Base-by-base conservation (phyloP, 805 yeast genomes). In the Wickerhamiella allomyrinae region DNA sequence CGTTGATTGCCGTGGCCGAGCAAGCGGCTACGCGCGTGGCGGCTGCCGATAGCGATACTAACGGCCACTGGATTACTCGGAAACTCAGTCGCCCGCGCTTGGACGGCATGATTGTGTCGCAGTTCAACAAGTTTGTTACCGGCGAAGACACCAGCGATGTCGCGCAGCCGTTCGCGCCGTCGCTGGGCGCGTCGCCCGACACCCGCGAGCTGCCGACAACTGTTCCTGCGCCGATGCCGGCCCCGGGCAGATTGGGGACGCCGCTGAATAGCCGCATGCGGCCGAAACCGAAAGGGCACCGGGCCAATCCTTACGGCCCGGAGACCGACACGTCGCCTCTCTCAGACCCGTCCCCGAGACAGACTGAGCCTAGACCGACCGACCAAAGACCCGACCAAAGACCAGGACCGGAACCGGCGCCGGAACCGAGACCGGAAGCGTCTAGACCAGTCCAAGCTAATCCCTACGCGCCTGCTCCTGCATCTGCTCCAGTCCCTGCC, bases 51-150 rank as follows among this genome's bases (percentile, higher is more conserved):
- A 40, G 48, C 6, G 35, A 47, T 3, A 42, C 48, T 9, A 41
- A 53, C 2, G 70, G 73, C 23, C 70, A 86, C 4, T 87, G 95
- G 96, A 71, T 86, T 49, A 79, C 83, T 11, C 50, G 62, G n/a
- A 58, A 58, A 41, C 49, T 62, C 22, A 54, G 56, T 20, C 76
- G 77, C 53, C 67, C 68, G 11, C 55, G 56, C 50, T 66, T 84
- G 41, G 94, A 86, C 51, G 79, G 75, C 55, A 78, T 85, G 41
- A 84, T 94, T 94, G 89, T 91, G 9, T 87, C 80, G 34, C 74
- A 82, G 5, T 75, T 80, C 54, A 77, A 73, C 56, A 77, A 76
- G 57, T 76, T 79, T 58, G 86, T 89, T 44, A 79, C 94, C 31
- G 96, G 95, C 1, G 96, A 89, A 38, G 94, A 81, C 27, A 65